phyloP scores from a whole-genome alignment of 1,284 basidiomycete species.

The Irpex lacteus region DNA sequence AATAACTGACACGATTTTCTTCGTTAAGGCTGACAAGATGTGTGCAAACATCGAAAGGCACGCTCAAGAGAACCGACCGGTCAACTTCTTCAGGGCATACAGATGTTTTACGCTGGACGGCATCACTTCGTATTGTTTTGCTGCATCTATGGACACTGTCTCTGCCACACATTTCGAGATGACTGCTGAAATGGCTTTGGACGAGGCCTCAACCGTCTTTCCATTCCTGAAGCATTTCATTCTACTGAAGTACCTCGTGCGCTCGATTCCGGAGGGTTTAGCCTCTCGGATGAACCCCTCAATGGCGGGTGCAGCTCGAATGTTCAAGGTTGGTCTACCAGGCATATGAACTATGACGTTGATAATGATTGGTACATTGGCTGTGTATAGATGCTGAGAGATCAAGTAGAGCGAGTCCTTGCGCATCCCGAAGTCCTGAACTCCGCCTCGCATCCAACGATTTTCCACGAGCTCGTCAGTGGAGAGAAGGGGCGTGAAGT shows the following conservation, averaged over 20 bases:
- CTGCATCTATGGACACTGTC: conserved; percentile 19
- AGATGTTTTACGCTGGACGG: conserved; percentile 25
- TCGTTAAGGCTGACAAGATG: conserved; percentile 1
- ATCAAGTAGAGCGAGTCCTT: conserved; percentile 32
- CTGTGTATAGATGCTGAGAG: conserved; percentile 3
- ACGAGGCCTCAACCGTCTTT: conserved; percentile 19
- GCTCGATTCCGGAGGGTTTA: conserved; percentile 7
- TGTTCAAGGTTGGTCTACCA: conserved; percentile 1
- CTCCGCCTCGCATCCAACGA: conserved; percentile 24
- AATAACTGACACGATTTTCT: neutral
- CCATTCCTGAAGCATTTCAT: conserved; percentile 28
- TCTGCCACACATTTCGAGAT: conserved; percentile 22
- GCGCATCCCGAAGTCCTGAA: conserved; percentile 23
- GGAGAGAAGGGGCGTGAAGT: conserved; percentile 13
- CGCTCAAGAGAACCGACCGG: conserved; percentile 6
- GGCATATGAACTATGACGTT: neutral
- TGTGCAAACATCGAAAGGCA: conserved; percentile 13
- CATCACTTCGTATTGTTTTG: conserved; percentile 31
- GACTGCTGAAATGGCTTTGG: conserved; percentile 23
- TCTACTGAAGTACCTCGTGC: conserved; percentile 15
- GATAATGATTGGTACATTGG: neutral
- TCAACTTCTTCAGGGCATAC: conserved; percentile 20
- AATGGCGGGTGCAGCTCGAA: neutral
- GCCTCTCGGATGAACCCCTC: conserved; percentile 4
- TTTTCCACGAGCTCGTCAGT: conserved; percentile 27